phyloP scores from a whole-genome alignment of 306 rosid species.

The Spatholobus suberectus region DNA sequence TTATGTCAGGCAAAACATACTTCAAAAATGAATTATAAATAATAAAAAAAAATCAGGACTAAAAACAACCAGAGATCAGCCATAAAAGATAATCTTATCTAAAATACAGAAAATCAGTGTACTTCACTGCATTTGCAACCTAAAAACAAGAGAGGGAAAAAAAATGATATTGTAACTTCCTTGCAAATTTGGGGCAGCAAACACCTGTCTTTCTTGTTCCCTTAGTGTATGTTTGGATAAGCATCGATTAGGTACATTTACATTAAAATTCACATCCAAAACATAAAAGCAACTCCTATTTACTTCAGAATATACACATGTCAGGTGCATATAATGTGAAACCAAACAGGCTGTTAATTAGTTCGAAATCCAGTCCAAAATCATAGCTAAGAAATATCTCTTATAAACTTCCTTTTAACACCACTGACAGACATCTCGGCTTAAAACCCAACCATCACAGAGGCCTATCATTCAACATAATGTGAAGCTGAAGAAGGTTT shows the following conservation, averaged over 20 bases:
- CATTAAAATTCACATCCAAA: no score
- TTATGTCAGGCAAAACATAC: not conserved
- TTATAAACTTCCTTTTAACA: not conserved
- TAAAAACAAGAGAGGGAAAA: constrained; percentile 5
- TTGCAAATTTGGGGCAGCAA: constrained; percentile 6
- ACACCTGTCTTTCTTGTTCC: not conserved
- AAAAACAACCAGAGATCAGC: not conserved
- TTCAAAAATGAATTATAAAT: not conserved
- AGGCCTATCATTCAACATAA: constrained; percentile 2
- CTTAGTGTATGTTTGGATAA: not conserved
- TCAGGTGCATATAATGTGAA: no score
- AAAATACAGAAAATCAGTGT: not conserved
- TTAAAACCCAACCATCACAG: constrained; percentile 1
- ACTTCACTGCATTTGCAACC: constrained; percentile 16
- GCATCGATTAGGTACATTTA: no score
- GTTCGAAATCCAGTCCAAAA: not conserved
- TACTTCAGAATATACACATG: no score
- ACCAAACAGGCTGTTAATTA: no score
- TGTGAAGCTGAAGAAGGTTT: not conserved
- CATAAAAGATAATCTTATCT: not conserved
- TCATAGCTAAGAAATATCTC: not conserved
- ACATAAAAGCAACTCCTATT: no score
- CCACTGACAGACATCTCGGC: not conserved
- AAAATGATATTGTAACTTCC: constrained; percentile 10
- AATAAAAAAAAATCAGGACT: not conserved